Evolutionary conservation across 1,284 basidiomycete species (phyloP).

Genomic region (Ustilago hordei): DNA sequence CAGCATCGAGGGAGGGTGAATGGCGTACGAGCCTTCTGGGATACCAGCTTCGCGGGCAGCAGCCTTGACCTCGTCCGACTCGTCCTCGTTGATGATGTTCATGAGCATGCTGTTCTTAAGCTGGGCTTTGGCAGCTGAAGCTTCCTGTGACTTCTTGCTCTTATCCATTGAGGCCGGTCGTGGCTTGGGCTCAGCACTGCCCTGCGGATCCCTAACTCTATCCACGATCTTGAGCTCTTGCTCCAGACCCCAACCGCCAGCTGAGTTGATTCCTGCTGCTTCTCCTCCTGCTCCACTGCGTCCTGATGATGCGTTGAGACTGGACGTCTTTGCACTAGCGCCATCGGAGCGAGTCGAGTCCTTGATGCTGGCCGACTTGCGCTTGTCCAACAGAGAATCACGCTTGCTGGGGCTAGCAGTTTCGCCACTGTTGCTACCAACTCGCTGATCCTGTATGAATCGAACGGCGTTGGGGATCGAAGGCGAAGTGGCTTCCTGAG

Average conservation of each 20-base stretch:
- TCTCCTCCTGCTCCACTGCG: not conserved
- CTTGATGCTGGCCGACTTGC: slow-evolving; percentile 12
- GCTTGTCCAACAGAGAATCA: slow-evolving; percentile 16
- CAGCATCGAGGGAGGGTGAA: slow-evolving; percentile 58
- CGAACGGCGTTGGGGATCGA: slow-evolving; percentile 44
- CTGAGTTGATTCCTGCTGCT: not conserved
- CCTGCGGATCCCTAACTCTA: slow-evolving; percentile 13
- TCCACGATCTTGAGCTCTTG: slow-evolving; percentile 47
- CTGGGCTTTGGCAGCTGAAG: slow-evolving; percentile 15
- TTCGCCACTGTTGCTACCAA: slow-evolving; percentile 4
- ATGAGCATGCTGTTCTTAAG: slow-evolving; percentile 20
- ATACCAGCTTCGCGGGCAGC: slow-evolving; percentile 47
- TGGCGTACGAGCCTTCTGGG: slow-evolving; percentile 59
- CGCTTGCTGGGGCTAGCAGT: slow-evolving; percentile 11
- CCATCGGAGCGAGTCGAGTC: slow-evolving; percentile 12
- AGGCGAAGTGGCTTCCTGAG: slow-evolving; percentile 19
- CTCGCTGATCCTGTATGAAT: slow-evolving; percentile 33
- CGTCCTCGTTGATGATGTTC: slow-evolving; percentile 36
- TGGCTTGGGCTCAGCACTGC: slow-evolving; percentile 6
- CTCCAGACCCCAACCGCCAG: slow-evolving; percentile 43
- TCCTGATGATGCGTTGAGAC: not conserved
- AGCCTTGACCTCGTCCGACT: slow-evolving; percentile 46
- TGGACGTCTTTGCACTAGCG: slow-evolving; percentile 6
- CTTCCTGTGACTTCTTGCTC: slow-evolving; percentile 22
- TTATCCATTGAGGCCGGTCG: slow-evolving; percentile 32